Base-by-base conservation (phyloP, 495 filamentous ascomycete species). In the Xylaria cubensis region DNA sequence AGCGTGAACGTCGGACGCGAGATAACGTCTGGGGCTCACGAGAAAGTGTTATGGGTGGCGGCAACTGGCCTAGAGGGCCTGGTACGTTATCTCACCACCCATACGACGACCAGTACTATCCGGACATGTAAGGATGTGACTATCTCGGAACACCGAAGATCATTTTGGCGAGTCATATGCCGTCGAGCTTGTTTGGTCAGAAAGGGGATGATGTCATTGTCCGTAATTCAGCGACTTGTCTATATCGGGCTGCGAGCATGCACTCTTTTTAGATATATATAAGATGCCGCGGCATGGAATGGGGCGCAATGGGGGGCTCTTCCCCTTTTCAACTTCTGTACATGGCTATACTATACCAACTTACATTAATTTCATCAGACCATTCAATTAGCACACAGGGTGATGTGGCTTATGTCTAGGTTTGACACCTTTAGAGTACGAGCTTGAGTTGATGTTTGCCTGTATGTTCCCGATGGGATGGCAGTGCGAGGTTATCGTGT, bases 1-100 rank as follows among this genome's bases (percentile, higher is more conserved):
- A 99, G 84, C 83, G 85, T 51, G 85, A 87, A 71, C 81, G 83
- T 46, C 74, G 85, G 26, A 72, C 76, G 36, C 78, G 74, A 67
- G 77, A 72, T 72, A 83, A 79, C 71, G 85, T 86, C 77, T 87
- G 85, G 85, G 81, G 80, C 42, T 85, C 84, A 24, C 82, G 77
- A 64, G 85, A 86, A 71, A 84, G 80, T 44, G 78, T 86, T n/a
- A 78, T 72, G 4, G 78, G 81, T 62, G 79, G 82, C 13, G 80
- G 69, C 42, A 76, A 72, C 72, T 75, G 76, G 64, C 64, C 58
- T 62, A 72, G 74, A 46, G 74, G 72, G 13, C 71, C 73, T 4
- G 70, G 62, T 58, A 55, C 67, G 36, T 50, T 70, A 53, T 66
- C 80, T 24, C 79, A 82, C 26, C 83, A 85, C 15, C 80, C 80